Conservation (phyloP, 2,329 filamentous ascomycete genomes). For the Stachybotrys chartarum region DNA sequence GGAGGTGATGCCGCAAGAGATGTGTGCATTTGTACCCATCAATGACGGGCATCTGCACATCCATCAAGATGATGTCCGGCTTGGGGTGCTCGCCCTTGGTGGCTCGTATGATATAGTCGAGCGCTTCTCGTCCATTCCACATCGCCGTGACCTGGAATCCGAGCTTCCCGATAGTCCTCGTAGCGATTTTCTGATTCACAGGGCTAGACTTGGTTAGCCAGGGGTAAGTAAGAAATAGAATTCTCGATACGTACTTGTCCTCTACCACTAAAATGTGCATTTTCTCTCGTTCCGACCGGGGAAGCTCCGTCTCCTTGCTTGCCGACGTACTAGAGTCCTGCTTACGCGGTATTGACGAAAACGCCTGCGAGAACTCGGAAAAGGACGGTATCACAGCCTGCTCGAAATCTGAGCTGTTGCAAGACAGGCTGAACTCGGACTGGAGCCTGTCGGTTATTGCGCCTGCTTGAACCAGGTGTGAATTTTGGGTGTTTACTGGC, state of each 20-base stretch:
- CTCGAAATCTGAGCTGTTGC: slow-evolving; percentile 59
- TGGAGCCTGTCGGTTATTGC: slow-evolving; percentile 61
- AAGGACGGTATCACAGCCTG: slow-evolving; percentile 17
- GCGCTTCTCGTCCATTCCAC: slow-evolving; percentile 72
- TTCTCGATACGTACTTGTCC: slow-evolving; percentile 54
- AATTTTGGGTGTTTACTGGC: slow-evolving; percentile 41
- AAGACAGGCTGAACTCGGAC: slow-evolving; percentile 56
- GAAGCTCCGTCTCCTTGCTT: slow-evolving; percentile 39
- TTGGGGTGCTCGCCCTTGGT: slow-evolving; percentile 42
- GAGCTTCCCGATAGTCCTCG: slow-evolving; percentile 67
- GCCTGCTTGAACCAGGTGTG: slow-evolving; percentile 53
- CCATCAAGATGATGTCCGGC: slow-evolving; percentile 73
- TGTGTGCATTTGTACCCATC: slow-evolving; percentile 75
- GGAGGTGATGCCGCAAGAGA: slow-evolving; percentile 59
- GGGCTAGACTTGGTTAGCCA: slow-evolving; percentile 29
- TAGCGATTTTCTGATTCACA: slow-evolving; percentile 70
- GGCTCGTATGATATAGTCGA: slow-evolving; percentile 61
- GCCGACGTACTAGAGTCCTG: slow-evolving; percentile 26
- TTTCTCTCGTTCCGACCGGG: slow-evolving; percentile 50
- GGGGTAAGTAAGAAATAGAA: not conserved
- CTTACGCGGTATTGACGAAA: slow-evolving; percentile 15
- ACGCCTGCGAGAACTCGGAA: not conserved
- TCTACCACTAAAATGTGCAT: slow-evolving; percentile 72
- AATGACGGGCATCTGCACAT: slow-evolving; percentile 69
- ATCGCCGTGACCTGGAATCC: slow-evolving; percentile 64